Evolutionary conservation across 1,284 basidiomycete genomes (phyloP).

Genomic region (Sporisorium scitamineum): DNA sequence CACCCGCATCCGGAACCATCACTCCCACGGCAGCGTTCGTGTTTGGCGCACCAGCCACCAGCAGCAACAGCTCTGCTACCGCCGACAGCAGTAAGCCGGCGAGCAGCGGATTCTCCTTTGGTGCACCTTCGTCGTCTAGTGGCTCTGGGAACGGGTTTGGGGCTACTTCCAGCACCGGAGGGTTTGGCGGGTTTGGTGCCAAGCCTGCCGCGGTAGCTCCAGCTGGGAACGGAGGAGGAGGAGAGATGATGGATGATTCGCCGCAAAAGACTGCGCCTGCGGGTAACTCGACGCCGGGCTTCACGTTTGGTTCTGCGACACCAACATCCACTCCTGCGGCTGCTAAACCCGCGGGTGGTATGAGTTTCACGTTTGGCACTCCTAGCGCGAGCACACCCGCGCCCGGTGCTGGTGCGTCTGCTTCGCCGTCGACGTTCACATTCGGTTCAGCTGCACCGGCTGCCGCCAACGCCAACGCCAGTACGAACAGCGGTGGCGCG

Average conservation of each 20-base stretch:
- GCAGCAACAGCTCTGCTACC: not conserved
- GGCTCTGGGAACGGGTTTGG: conserved; percentile 10
- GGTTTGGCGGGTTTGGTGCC: conserved; percentile 32
- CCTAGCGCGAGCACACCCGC: not conserved
- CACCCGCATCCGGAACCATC: conserved; percentile 12
- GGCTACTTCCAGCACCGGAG: not conserved
- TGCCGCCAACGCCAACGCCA: not conserved
- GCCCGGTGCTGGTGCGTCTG: not conserved
- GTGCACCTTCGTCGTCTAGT: conserved; percentile 7
- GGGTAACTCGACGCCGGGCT: conserved; percentile 20
- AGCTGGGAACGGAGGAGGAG: not conserved
- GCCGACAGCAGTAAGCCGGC: conserved; percentile 1
- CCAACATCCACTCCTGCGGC: conserved; percentile 11
- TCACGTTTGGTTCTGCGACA: conserved; percentile 37
- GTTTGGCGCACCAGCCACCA: conserved; percentile 20
- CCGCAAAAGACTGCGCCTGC: conserved; percentile 12
- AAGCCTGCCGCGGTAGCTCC: conserved; percentile 11
- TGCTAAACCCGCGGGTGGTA: conserved; percentile 4
- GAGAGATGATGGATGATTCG: conserved; percentile 56
- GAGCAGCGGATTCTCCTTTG: conserved; percentile 24
- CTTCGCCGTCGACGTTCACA: conserved; percentile 20
- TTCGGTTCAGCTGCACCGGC: conserved; percentile 31
- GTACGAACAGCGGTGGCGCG: not conserved
- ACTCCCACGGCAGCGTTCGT: conserved; percentile 25
- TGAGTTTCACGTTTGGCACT: conserved; percentile 28